Evolutionary conservation across 2,329 filamentous ascomycete genomes (phyloP), one percentile per base, ranked within the genome.

Genomic region (Thermomyces lanuginosus): DNA sequence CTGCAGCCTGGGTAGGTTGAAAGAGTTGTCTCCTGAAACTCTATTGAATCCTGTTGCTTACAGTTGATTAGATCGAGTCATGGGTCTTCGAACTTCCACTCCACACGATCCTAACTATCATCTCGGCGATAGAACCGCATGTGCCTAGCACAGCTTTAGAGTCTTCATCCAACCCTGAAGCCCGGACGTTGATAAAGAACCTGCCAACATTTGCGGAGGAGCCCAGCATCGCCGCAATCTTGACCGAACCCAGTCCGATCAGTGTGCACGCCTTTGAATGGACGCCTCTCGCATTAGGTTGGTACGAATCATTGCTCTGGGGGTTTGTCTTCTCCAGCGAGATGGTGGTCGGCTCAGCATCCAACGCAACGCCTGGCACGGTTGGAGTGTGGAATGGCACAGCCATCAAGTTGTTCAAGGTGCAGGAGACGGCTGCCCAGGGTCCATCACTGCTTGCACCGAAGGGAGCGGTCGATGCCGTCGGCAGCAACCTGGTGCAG

Each of bases 261-360:
- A 69, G 78, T 16, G 76, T 89, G 9, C 84, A 93, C 46, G 76
- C 81, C 8, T 95, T 95, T 44, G 82, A 92, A 55, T 95, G 86
- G 86, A 86, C 83, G 3, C 75, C 80, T 0, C 61, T 92, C 17
- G 78, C 81, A 0, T 63, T 95, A 26, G 86, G 84, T 25, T 95
- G 89, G 89, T 93, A 95, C 50, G 82, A 93, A 52, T 86, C 81
- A 4, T 63, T 95, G 8, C 63, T 98, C 6, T 98, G 89, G 89
- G 76, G 82, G 9, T 80, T 93, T 41, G 72, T 93, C 28, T 95
- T 93, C 49, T 74, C 78, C 15, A 76, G 74, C 42, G 89, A 98
- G 56, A 81, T 92, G 73, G 72, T 83, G 31, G 55, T 58, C 8
- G 55, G 53, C 4, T 49, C 54, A 4, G 49, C 51, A 16, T 45